These are phyloP conservation scores for Candida sanyaensis DNA, from an alignment of 1,139 yeast genomes.

Conservation along the genomic window DNA sequence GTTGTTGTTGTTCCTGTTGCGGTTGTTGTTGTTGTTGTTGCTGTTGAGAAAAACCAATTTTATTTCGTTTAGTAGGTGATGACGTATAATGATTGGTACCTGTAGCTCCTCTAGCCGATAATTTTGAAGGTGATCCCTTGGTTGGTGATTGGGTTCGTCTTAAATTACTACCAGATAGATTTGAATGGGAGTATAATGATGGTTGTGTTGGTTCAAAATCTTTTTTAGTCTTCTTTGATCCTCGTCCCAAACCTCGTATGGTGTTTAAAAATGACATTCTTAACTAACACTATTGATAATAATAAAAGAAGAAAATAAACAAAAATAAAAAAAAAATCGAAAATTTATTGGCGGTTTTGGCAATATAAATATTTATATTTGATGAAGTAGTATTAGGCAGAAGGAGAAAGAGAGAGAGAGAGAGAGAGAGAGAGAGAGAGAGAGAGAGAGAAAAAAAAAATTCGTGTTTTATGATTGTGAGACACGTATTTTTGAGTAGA, in stretches of 20 bases:
- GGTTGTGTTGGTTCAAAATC: conserved; percentile 37
- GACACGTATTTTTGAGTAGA: neutral
- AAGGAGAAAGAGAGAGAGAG: too few species aligned
- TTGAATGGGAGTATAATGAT: conserved; percentile 32
- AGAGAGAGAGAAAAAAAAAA: too few species aligned
- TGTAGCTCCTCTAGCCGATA: conserved; percentile 19
- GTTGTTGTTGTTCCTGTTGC: conserved; percentile 23
- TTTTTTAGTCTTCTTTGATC: conserved; percentile 55
- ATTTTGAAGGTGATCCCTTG: conserved; percentile 23
- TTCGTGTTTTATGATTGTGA: neutral
- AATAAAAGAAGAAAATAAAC: neutral
- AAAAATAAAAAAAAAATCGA: neutral
- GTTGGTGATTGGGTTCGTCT: conserved; percentile 41
- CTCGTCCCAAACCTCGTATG: conserved; percentile 64
- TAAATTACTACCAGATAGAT: conserved; percentile 33
- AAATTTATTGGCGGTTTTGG: too few species aligned
- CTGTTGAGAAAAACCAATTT: conserved; percentile 20
- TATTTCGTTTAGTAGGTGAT: conserved; percentile 38
- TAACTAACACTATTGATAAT: neutral
- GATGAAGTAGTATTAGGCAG: too few species aligned
- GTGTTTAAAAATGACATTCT: conserved; percentile 48
- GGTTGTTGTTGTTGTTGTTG: conserved; percentile 21
- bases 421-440: too few species aligned
- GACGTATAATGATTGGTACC: conserved; percentile 8
- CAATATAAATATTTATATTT: too few species aligned